Conservation (phyloP, 139 green algal genomes). For the Spirogloea muscicola region DNA sequence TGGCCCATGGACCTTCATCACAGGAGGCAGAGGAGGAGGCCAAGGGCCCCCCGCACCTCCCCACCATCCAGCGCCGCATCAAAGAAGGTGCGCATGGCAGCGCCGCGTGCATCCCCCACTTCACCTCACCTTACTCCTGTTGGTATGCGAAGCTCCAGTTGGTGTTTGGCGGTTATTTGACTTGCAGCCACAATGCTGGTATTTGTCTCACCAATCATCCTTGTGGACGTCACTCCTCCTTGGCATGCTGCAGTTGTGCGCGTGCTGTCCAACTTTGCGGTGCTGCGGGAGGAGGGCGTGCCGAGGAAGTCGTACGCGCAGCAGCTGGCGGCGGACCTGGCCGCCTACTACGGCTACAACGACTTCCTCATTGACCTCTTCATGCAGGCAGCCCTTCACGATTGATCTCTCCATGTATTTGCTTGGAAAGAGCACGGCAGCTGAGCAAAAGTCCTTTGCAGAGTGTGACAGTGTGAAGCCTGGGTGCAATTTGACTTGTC, state of each 20-base stretch:
- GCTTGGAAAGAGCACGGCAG: neutral
- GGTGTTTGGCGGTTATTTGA: neutral
- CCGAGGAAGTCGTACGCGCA: conserved; percentile 72
- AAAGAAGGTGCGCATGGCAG: conserved; percentile 48
- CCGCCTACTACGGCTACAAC: conserved; percentile 95
- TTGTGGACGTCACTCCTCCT: neutral
- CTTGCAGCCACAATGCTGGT: neutral
- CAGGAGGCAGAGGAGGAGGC: conserved; percentile 39
- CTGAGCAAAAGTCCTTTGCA: neutral
- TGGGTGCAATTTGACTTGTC: neutral
- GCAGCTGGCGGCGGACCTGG: conserved; percentile 78
- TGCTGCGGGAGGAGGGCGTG: conserved; percentile 50
- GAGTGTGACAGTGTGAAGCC: too few relatives aligned
- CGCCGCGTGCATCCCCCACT: neutral
- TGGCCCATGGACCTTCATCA: neutral
- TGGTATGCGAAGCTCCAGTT: neutral
- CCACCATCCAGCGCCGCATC: conserved; percentile 55
- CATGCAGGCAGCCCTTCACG: conserved; percentile 52
- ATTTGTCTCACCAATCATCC: neutral
- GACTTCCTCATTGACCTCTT: conserved; percentile 84
- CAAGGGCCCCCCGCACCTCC: conserved; percentile 40
- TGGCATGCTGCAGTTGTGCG: conserved; percentile 50
- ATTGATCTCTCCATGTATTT: neutral
- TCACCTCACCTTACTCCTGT: conserved; percentile 1
- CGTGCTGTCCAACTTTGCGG: conserved; percentile 78